A percentile compares a stretch with the other conserved stretches of the same genome.
These are phyloP conservation scores for Falciphora oryzae DNA, from an alignment of 2,329 filamentous ascomycete genomes.

Conservation along the genomic window DNA sequence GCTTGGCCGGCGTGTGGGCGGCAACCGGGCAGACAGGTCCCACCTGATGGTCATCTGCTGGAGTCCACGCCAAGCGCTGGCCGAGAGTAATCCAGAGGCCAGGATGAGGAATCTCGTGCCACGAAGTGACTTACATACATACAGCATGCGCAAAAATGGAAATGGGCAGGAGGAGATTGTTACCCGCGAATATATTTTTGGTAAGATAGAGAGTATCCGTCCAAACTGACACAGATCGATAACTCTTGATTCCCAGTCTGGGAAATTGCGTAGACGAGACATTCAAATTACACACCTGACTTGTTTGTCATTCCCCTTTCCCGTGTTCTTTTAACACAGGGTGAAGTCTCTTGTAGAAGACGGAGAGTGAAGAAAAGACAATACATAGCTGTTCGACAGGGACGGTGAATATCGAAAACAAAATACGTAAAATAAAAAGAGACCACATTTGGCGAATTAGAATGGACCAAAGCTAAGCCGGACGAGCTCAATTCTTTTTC, in stretches of 20 bases:
- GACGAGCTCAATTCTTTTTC: neutral
- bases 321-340: too few relatives aligned
- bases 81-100: too few relatives aligned
- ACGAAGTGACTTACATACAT: neutral
- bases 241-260: too few relatives aligned
- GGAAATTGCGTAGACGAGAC: too few relatives aligned
- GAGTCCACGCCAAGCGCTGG: neutral
- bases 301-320: too few relatives aligned
- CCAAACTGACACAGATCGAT: too few relatives aligned
- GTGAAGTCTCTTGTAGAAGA: too few relatives aligned
- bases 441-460: neutral
- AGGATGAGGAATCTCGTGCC: neutral
- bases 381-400: too few relatives aligned
- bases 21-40: too few relatives aligned
- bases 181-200: neutral
- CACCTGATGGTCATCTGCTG: neutral
- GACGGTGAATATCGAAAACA: neutral
- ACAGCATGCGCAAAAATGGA: constrained; percentile 4
- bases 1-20: neutral
- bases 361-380: too few relatives aligned
- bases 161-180: neutral
- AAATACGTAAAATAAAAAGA: neutral
- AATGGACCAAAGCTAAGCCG: neutral
- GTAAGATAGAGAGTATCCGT: neutral
- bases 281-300: too few relatives aligned